Evolutionary conservation across 2,329 filamentous ascomycete genomes (phyloP), one percentile per base, ranked within the genome.

Genomic region (Sclerotinia spermophila): DNA sequence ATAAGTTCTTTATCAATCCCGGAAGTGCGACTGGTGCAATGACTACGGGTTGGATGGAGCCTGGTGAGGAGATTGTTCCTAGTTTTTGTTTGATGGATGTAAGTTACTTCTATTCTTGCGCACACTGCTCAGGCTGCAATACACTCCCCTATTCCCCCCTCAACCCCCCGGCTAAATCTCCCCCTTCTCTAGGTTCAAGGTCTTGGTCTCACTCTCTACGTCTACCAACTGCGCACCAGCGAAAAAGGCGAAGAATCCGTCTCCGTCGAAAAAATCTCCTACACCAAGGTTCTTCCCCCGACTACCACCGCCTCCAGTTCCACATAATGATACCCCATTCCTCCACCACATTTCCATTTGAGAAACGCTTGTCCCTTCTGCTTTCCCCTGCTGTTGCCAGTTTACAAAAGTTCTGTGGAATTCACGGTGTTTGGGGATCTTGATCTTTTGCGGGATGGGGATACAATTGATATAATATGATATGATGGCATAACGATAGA

Each of bases 61-160:
- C 86, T 55, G 66, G 82, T n/a, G 88, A 92, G 78, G 92, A 95
- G 69, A 92, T 91, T 35, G 90, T 90, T 70, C 95, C 95, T 38
- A 97, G 94, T 80, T 97, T 98, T 82, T 97, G 96, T 79, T 83
- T 98, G 81, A 97, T 98, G 95, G 95, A 98, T 86, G 94, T 97
- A 81, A 84, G 93, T 90, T 40, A 66, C 35, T 35, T 60, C 40
- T 48, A 42, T 45, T 59, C 38, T 48, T 48, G 30, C 38, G n/a
- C 42, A 27, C 13, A 27, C 42, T 19, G 13, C 27, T 44, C 35
- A 13, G 21, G 27, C 38, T 56, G 15, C 27, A 19, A 19, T 44
- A 27, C 27, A 33, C 24, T 35, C 35, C 1, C 5, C 13, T 24
- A 13, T 68, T 19, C 3, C 30, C 21, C 11, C 33, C 3, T 21